Evolutionary conservation across 345 rosid species (phyloP), one percentile per base, ranked within the genome.

Genomic region (Populus davidiana): DNA sequence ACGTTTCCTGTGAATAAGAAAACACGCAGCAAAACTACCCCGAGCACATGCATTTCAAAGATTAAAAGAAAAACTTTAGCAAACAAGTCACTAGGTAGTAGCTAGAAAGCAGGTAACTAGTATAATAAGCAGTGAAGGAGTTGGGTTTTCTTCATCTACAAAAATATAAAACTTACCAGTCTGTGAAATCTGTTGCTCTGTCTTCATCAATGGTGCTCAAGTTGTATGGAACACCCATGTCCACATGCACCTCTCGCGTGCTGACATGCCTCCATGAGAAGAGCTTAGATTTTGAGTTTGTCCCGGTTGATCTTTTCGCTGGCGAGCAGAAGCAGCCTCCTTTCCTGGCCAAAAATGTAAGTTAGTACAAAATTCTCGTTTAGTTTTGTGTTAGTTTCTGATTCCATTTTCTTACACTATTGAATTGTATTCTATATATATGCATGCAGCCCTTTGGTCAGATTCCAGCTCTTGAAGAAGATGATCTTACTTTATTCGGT

Each of bases 391-490:
- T 39, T 6, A 0, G n/a, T 67, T 47, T 5, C 43, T 5, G 18
- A 3, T 29, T 29, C 1, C 4, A 11, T 29, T 29, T 56, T 5
- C 56, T 4, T n/a, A 36, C 25, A 49, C 6, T 20, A 5, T 38
- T 16, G 41, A 6, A 33, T 17, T 66, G 39, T 67, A 1, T 35
- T 67, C 10, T 56, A n/a, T 8, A 68, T 20, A n/a, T 8, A 68
- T 20, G 43, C 3, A 10, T 41, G 50, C 72, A 69, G 70, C 70
- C 98, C 18, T 94, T 94, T 25, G 98, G 98, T 41, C 89, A 75
- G 74, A 80, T 94, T 81, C 98, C 98, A 36, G 97, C 81, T 21
- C 87, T 94, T 25, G 94, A 94, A 87, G 98, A 94, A 66, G 93
- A 79, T 10, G 93, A 91, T 80, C 86, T 92, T 33, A 90, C 87